Conservation (phyloP, 306 rosid species). For the Ziziphus jujuba region DNA sequence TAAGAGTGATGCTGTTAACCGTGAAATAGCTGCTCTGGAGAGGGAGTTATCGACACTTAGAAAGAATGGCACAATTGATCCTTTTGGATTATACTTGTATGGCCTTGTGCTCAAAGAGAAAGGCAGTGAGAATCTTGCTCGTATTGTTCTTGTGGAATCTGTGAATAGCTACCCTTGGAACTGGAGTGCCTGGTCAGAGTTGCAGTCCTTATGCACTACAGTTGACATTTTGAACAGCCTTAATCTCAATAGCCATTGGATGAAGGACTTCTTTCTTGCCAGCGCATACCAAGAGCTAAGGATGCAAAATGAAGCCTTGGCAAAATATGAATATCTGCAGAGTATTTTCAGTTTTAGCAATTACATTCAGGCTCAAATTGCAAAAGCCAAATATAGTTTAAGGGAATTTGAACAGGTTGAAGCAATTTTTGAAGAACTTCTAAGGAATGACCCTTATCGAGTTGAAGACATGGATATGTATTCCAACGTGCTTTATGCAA, state of each 20-base stretch:
- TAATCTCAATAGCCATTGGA: slow-evolving; percentile 89
- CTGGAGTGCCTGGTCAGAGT: slow-evolving; percentile 97
- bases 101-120: slow-evolving; percentile 91
- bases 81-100: slow-evolving; percentile 83
- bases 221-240: slow-evolving; percentile 74
- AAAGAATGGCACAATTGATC: slow-evolving; percentile 71
- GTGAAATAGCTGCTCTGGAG: slow-evolving; percentile 79
- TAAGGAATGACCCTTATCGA: slow-evolving; percentile 89
- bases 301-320: slow-evolving; percentile 79
- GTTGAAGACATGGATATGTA: slow-evolving; percentile 99
- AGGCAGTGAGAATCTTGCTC: slow-evolving; percentile 77
- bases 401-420: slow-evolving; percentile 95
- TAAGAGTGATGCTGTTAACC: slow-evolving; percentile 69
- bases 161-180: slow-evolving; percentile 98
- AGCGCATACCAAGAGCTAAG: slow-evolving; percentile 83
- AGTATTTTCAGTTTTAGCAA: slow-evolving; percentile 78
- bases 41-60: slow-evolving; percentile 79
- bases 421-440: slow-evolving; percentile 90
- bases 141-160: slow-evolving; percentile 83
- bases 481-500: slow-evolving; percentile 94
- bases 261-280: slow-evolving; percentile 95
- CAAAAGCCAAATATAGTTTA: slow-evolving; percentile 85
- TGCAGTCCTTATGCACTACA: slow-evolving; percentile 76
- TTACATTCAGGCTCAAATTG: slow-evolving; percentile 93
- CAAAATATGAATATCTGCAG: slow-evolving; percentile 67